These are phyloP conservation scores for Amanita muscaria DNA, from an alignment of 768 basidiomycete genomes.

Conservation along the genomic window DNA sequence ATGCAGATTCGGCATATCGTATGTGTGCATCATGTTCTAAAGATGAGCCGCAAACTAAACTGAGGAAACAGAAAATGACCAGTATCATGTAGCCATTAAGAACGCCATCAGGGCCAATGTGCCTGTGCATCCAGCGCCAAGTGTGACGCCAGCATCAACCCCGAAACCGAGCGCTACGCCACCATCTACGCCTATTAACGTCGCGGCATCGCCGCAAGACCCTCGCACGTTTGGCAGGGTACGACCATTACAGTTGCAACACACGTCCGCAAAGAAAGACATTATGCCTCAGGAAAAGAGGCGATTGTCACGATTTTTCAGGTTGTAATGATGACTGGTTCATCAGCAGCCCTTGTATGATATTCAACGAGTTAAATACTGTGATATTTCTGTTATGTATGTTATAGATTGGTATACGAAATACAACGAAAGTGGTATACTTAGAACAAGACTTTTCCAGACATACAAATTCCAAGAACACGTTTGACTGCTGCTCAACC, in stretches of 20 bases:
- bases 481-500: no score
- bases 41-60: not conserved
- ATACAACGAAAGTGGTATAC: no score
- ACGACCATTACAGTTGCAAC: slow-evolving; percentile 16
- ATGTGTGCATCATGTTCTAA: slow-evolving; percentile 18
- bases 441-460: no score
- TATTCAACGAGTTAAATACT: no score
- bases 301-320: slow-evolving; percentile 21
- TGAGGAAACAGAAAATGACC: slow-evolving; percentile 29
- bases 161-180: slow-evolving; percentile 10
- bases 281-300: slow-evolving; percentile 4
- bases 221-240: slow-evolving; percentile 27
- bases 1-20: slow-evolving; percentile 32
- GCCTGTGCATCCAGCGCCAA: slow-evolving; percentile 11
- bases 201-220: slow-evolving; percentile 14
- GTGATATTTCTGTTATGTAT: no score
- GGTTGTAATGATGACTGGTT: no score
- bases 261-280: not conserved
- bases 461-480: no score
- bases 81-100: slow-evolving; percentile 44
- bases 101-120: slow-evolving; percentile 26
- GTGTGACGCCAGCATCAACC: not conserved
- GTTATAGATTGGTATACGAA: no score
- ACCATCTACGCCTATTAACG: not conserved
- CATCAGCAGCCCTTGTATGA: no score